Conservation (phyloP, 345 rosid genomes). For the Citrus hindsii region DNA sequence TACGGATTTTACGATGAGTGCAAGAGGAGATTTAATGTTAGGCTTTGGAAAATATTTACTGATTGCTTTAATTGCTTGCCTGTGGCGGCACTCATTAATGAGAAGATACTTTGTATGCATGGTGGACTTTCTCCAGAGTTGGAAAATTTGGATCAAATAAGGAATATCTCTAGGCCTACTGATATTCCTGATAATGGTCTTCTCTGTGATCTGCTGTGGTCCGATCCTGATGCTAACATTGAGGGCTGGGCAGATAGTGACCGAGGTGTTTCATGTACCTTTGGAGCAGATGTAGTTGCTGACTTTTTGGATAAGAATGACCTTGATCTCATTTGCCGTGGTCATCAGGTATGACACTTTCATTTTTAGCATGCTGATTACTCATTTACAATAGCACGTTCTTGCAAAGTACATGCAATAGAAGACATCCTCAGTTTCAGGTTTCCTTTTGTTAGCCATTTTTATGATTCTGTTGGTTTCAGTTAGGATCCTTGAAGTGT, state of each 20-base stretch:
- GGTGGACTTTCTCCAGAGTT: constrained; percentile 93
- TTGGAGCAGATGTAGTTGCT: constrained; percentile 78
- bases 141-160: constrained; percentile 67
- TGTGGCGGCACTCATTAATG: constrained; percentile 85
- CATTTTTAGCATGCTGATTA: constrained; percentile 1
- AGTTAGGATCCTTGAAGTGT: not conserved
- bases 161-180: constrained; percentile 73
- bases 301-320: constrained; percentile 90
- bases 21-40: constrained; percentile 88
- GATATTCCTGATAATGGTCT: constrained; percentile 94
- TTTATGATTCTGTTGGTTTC: not conserved
- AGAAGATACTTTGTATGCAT: constrained; percentile 95
- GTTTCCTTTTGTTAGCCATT: not conserved
- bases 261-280: constrained; percentile 87
- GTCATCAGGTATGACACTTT: constrained; percentile 74
- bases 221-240: constrained; percentile 74
- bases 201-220: constrained; percentile 95
- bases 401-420: not conserved
- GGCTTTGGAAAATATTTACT: constrained; percentile 92
- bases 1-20: constrained; percentile 99
- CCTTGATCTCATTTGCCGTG: constrained; percentile 94
- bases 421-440: not conserved
- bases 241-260: constrained; percentile 91
- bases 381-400: not conserved
- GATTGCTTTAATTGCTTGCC: constrained; percentile 96